Base-by-base conservation (phyloP, 1,284 basidiomycete genomes). In the Cryptococcus amylolentus region DNA sequence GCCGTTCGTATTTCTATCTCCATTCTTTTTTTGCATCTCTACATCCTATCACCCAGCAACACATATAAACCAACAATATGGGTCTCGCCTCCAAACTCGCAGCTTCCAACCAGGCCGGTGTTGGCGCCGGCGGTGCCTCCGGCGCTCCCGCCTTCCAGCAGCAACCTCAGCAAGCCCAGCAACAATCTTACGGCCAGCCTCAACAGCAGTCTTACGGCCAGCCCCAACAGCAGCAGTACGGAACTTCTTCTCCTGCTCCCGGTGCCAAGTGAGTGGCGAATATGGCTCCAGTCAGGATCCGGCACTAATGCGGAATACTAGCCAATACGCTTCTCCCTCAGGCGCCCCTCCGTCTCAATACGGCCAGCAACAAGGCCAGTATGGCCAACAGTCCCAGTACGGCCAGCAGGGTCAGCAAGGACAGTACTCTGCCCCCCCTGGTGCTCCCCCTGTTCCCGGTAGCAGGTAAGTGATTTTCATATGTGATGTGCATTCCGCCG, bases 61-160 rank as follows among this genome's bases (percentile, higher is more conserved):
- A 51, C 52, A 43, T 41, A n/a, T 6, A 37, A 43, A 48, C 39
- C 37, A 62, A 40, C 46, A 14, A 55, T 10, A 71, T 72, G 70
- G 70, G 70, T 59, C 64, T 72, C 51, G 70, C 70, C 54, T 67
- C 68, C 10, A 72, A 72, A 57, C 58, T 72, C 42, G 66, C 67
- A 51, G 67, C 68, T 13, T 63, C 70, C 40, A 51, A 57, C 28
- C 49, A 53, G 27, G 52, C 55, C 7, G 61, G 61, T 23, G 66
- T 58, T 12, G 60, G 55, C 14, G 52, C 57, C 28, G 59, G 58
- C n/a, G 55, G 38, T n/a, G 41, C 41, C 16, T 27, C 23, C 45
- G 23, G 44, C 23, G 20, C 44, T 9, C 20, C 20, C 44, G 44
- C 49, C 57, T 40, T 51, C 54, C 44, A 46, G 44, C 44, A 46